phyloP scores from a whole-genome alignment of 2,329 filamentous ascomycete species.

The Fonsecaea nubica region DNA sequence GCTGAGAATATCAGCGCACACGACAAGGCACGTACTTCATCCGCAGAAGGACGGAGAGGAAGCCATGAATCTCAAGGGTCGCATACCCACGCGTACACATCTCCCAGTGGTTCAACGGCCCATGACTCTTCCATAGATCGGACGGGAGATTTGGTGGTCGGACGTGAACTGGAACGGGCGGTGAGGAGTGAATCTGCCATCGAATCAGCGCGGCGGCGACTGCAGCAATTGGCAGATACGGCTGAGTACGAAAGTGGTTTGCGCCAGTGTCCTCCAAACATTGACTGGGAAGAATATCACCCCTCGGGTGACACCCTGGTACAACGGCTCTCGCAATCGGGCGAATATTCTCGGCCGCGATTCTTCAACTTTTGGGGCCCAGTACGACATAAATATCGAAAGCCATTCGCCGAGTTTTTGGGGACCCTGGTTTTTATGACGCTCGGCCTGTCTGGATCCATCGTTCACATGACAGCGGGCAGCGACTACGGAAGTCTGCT shows the following conservation, averaged over 20 bases:
- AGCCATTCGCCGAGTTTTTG: slow-evolving; percentile 43
- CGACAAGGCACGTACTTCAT: slow-evolving; percentile 10
- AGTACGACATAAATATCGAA: slow-evolving; percentile 40
- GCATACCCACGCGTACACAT: background rate
- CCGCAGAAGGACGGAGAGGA: background rate
- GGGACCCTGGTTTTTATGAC: slow-evolving; percentile 43
- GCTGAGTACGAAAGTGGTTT: slow-evolving; percentile 19
- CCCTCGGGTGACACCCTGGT: background rate
- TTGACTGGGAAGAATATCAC: slow-evolving; percentile 32
- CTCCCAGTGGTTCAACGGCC: background rate
- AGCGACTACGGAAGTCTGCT: slow-evolving; percentile 40
- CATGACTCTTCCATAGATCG: background rate
- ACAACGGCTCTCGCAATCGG: background rate
- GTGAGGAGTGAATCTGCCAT: slow-evolving; percentile 18
- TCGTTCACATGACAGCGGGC: slow-evolving; percentile 39
- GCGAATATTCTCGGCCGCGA: slow-evolving; percentile 27
- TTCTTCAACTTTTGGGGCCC: slow-evolving; percentile 44
- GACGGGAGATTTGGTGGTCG: background rate
- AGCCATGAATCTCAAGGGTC: background rate
- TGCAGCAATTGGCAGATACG: slow-evolving; percentile 27
- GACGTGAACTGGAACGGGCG: background rate
- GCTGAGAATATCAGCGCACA: slow-evolving; percentile 29
- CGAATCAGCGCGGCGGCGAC: slow-evolving; percentile 19
- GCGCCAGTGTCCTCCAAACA: slow-evolving; percentile 11
- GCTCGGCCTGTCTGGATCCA: slow-evolving; percentile 42